Evolutionary conservation across 768 basidiomycete species (phyloP).

Genomic region (Clitopilus hobsonii): DNA sequence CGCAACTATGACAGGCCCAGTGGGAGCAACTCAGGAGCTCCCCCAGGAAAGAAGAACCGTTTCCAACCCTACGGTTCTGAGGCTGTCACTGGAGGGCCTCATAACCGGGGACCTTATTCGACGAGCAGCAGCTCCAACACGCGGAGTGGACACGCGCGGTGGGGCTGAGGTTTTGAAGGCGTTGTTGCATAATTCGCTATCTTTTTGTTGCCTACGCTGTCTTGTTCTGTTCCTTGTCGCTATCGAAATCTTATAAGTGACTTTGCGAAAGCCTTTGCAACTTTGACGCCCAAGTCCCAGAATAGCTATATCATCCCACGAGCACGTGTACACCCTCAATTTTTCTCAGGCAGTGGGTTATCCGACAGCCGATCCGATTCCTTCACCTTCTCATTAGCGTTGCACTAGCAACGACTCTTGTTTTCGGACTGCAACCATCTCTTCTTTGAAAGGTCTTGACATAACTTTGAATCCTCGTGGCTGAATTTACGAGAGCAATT

Average conservation of each 20-base stretch:
- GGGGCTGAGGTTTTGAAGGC: not conserved
- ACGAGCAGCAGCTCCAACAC: not conserved
- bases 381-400: not conserved
- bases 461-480: not conserved
- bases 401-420: not conserved
- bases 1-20: slow-evolving; percentile 10
- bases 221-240: not conserved
- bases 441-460: not conserved
- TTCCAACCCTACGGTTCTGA: slow-evolving; percentile 22
- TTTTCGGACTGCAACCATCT: not conserved
- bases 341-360: no score
- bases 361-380: not conserved
- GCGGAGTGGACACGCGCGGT: not conserved
- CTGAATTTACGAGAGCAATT: not conserved
- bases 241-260: not conserved
- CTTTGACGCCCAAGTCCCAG: no score
- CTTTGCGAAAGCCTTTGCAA: not conserved
- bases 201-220: not conserved
- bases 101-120: not conserved
- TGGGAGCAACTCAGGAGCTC: slow-evolving; percentile 5
- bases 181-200: not conserved
- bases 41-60: slow-evolving; percentile 21
- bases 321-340: no score
- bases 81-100: not conserved
- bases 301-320: no score